Percentiles rank a stretch among this genome's conserved stretches.
Evolutionary conservation across 306 rosid genomes (phyloP).

Genomic region (Betula pendula): DNA sequence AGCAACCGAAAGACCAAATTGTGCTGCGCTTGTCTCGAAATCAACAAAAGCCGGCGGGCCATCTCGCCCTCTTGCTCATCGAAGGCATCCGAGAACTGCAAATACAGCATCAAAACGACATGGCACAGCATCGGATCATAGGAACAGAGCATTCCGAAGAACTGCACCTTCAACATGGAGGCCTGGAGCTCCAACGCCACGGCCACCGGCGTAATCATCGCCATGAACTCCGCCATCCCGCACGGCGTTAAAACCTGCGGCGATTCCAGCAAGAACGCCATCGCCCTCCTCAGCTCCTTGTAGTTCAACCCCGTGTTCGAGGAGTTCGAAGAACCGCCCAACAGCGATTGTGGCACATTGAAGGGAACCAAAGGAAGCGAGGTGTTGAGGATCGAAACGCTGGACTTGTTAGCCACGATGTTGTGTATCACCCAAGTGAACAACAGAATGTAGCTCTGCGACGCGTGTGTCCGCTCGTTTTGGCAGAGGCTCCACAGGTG

Average conservation of each 20-base stretch:
- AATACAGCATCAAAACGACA: conserved; percentile 73
- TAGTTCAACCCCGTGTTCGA: conserved; percentile 45
- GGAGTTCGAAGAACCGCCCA: conserved; percentile 10
- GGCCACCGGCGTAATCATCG: conserved; percentile 66
- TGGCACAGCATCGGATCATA: conserved; percentile 80
- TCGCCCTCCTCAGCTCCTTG: conserved; percentile 82
- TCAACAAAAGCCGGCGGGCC: conserved; percentile 53
- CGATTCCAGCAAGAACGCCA: conserved; percentile 84
- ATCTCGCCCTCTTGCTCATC: conserved; percentile 81
- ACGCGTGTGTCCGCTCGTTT: conserved; percentile 88
- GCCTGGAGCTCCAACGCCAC: conserved; percentile 80
- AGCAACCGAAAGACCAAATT: conserved; percentile 78
- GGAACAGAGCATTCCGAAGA: conserved; percentile 81
- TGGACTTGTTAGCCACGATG: conserved; percentile 49
- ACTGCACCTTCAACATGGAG: conserved; percentile 91
- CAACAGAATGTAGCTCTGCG: conserved; percentile 70
- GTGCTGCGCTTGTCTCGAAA: conserved; percentile 75
- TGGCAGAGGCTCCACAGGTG: conserved; percentile 89
- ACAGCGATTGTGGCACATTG: conserved; percentile 50
- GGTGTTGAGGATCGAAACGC: conserved; percentile 65
- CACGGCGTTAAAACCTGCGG: conserved; percentile 83
- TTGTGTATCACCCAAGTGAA: conserved; percentile 62
- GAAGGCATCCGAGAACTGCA: conserved; percentile 67
- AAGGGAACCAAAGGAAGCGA: conserved; percentile 72
- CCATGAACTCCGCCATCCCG: conserved; percentile 83